Conservation (phyloP, 1,284 basidiomycete genomes). For the Athelia psychrophila region DNA sequence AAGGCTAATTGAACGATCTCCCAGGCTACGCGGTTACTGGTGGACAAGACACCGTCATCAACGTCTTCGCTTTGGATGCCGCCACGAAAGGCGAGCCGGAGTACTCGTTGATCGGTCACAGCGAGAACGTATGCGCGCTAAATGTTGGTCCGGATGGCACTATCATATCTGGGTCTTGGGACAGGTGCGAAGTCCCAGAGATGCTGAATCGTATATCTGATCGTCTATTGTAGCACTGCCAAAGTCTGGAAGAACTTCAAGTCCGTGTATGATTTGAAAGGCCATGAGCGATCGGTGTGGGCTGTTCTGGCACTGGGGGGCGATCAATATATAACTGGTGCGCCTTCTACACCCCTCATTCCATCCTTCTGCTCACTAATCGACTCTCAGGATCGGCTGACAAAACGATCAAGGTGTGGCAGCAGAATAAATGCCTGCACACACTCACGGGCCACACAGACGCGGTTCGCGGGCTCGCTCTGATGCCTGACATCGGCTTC, state of each 20-base stretch:
- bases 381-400: slow-evolving; percentile 81
- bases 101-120: slow-evolving; percentile 86
- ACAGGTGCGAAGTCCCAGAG: slow-evolving; percentile 55
- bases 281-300: slow-evolving; percentile 94
- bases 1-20: not conserved
- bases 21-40: slow-evolving; percentile 83
- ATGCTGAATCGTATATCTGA: slow-evolving; percentile 2
- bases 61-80: slow-evolving; percentile 67
- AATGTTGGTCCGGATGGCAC: slow-evolving; percentile 66
- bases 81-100: slow-evolving; percentile 62
- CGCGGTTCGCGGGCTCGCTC: slow-evolving; percentile 83
- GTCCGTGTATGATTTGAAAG: slow-evolving; percentile 74
- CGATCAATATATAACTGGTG: slow-evolving; percentile 82
- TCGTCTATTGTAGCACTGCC: slow-evolving; percentile 63
- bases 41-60: slow-evolving; percentile 82
- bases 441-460: slow-evolving; percentile 88
- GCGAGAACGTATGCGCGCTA: slow-evolving; percentile 88
- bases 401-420: slow-evolving; percentile 90
- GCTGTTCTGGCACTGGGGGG: slow-evolving; percentile 84
- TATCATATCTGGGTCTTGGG: slow-evolving; percentile 97
- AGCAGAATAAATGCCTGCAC: slow-evolving; percentile 67
- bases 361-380: slow-evolving; percentile 3
- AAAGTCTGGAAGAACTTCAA: slow-evolving; percentile 90
- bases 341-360: slow-evolving; percentile 15
- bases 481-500: slow-evolving; percentile 85